Evolutionary conservation across 345 rosid species (phyloP), one percentile per base, ranked within the genome.

Genomic region (Psidium guajava): DNA sequence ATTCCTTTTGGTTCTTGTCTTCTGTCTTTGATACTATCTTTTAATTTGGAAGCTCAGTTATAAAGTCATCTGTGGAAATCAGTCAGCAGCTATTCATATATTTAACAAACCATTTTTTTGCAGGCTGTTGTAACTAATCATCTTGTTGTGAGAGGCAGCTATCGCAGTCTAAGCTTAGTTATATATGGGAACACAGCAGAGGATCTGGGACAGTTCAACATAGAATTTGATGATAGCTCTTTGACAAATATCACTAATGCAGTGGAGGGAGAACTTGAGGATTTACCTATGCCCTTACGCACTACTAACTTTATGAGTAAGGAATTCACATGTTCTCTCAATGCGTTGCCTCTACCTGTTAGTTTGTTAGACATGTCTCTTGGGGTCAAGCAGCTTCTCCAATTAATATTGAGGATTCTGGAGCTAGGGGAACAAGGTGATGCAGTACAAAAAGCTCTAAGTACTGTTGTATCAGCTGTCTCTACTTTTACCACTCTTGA

Each of bases 81-180:
- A 18, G 80, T 69, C 47, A 8, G 80, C 40, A 69, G 80, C 80
- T 85, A 8, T 69, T 15, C 52, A 22, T 40, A 40, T n/a, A 22
- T 54, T 47, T 24, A 47, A 55, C 40, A 11, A 32, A 4, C n/a
- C 83, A 24, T 56, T 73, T 85, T 88, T 56, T 87, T 92, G 91
- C 94, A 97, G 99, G 99, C 98, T 85, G 98, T 97, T 92, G 98
- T 97, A 81, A 97, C 99, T 83, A 96, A 93, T 90, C 99, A 96
- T 94, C 91, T 97, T 83, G 95, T 97, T 89, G 95, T 96, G 57
- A 92, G 99, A 91, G 98, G 99, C 61, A 95, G 98, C 92, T 97
- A 97, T 73, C 98, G 98, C 58, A 94, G 99, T 90, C 90, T 97
- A 87, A 97, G 98, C 91, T 90, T 96, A 92, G 91, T 96, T 83